Percentiles rank a stretch among this genome's conserved stretches.
Evolutionary conservation across 257 asterid species (phyloP).

Genomic region (Oldenlandia corymbosa): DNA sequence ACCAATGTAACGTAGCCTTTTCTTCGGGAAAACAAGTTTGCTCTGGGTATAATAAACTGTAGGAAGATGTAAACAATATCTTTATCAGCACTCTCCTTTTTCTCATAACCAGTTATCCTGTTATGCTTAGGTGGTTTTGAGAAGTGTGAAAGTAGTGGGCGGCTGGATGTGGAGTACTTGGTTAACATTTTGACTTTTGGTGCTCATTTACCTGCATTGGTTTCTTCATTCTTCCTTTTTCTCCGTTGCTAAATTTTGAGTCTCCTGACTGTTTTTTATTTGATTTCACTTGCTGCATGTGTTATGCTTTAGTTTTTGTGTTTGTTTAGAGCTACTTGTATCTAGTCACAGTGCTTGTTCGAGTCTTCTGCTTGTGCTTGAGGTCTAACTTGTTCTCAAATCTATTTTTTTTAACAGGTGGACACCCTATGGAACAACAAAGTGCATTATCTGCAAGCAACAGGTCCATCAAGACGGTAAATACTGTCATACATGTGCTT

Average conservation of each 20-base stretch:
- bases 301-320: too few species aligned
- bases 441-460: conserved; percentile 91
- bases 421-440: conserved; percentile 86
- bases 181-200: neutral
- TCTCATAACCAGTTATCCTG: neutral
- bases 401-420: conserved; percentile 58
- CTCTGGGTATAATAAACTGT: neutral
- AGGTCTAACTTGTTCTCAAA: conserved; percentile 4
- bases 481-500: conserved; percentile 97
- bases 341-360: neutral
- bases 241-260: neutral
- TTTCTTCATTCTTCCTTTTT: neutral
- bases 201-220: neutral
- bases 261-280: neutral
- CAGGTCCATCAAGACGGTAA: conserved; percentile 98
- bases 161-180: neutral
- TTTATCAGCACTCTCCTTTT: neutral
- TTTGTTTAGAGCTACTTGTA: neutral
- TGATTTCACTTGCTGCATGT: neutral
- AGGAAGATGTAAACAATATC: too few species aligned
- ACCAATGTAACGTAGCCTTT: too few species aligned
- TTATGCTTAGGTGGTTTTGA: neutral
- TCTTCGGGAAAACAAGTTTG: neutral
- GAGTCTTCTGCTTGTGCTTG: neutral
- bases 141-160: neutral